Percentiles rank a stretch among this genome's conserved stretches.
Conservation (phyloP, 2,329 filamentous ascomycete genomes). For the Myrmaecium sp. region DNA sequence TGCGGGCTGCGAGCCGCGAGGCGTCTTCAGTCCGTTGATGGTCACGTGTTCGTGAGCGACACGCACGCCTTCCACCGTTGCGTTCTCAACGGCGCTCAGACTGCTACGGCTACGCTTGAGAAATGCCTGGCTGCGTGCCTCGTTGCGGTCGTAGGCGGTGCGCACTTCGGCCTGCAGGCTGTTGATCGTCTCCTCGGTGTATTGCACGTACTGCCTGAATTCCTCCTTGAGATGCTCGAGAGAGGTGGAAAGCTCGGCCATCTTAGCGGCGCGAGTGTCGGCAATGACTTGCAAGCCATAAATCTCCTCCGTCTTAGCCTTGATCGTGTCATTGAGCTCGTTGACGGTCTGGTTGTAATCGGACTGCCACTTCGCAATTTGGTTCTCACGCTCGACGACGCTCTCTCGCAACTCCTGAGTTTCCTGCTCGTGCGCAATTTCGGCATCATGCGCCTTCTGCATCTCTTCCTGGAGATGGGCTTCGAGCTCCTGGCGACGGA, state of each 20-base stretch:
- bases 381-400: slow-evolving; percentile 14
- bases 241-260: slow-evolving; percentile 14
- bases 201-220: slow-evolving; percentile 13
- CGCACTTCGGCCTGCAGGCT: slow-evolving; percentile 11
- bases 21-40: slow-evolving; percentile 14
- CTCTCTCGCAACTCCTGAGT: slow-evolving; percentile 16
- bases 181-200: slow-evolving; percentile 16
- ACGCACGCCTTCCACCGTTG: slow-evolving; percentile 18
- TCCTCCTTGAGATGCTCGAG: slow-evolving; percentile 16
- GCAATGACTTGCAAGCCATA: slow-evolving; percentile 18
- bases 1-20: slow-evolving; percentile 9
- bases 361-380: no score
- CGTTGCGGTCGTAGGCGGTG: slow-evolving; percentile 13
- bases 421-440: slow-evolving; percentile 13
- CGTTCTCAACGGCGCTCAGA: slow-evolving; percentile 14
- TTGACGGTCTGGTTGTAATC: no score
- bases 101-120: slow-evolving; percentile 1
- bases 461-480: slow-evolving; percentile 17
- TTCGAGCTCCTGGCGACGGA: slow-evolving; percentile 10
- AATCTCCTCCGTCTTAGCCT: slow-evolving; percentile 14
- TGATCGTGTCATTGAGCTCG: slow-evolving; percentile 22
- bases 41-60: slow-evolving; percentile 15
- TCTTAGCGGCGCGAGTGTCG: slow-evolving; percentile 15
- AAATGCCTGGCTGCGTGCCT: slow-evolving; percentile 6
- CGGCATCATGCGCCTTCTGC: slow-evolving; percentile 14